phyloP scores from a whole-genome alignment of 768 basidiomycete genomes.

The Psilocybe tampanensis region DNA sequence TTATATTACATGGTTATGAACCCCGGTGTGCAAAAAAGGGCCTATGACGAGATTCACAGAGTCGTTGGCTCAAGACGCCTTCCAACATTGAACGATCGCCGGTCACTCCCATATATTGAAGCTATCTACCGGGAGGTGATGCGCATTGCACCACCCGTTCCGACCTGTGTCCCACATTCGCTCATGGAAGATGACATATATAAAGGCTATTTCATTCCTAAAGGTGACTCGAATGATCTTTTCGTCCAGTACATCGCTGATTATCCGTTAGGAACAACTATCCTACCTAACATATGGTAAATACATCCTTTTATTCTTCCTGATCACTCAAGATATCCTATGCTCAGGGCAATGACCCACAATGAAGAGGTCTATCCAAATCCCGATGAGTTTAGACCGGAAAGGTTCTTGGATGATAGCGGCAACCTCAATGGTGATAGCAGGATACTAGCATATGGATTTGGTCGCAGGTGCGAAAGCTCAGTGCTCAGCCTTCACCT shows the following conservation, averaged over 20 bases:
- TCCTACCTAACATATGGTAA: slow-evolving; percentile 22
- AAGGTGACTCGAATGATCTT: slow-evolving; percentile 6
- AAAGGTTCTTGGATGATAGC: slow-evolving; percentile 24
- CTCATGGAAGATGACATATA: slow-evolving; percentile 30
- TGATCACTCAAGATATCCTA: no score
- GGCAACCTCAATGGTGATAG: slow-evolving; percentile 12
- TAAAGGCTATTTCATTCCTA: slow-evolving; percentile 30
- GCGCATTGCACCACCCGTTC: slow-evolving; percentile 19
- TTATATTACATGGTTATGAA: slow-evolving; percentile 30
- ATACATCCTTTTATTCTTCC: no score
- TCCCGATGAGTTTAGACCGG: slow-evolving; percentile 28
- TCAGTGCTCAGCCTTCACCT: neutral
- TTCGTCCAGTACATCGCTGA: no score
- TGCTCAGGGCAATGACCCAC: slow-evolving; percentile 25
- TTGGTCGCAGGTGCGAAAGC: slow-evolving; percentile 19
- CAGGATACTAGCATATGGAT: slow-evolving; percentile 16
- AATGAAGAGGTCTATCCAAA: slow-evolving; percentile 26
- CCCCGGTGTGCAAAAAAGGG: slow-evolving; percentile 32
- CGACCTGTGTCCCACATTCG: slow-evolving; percentile 24
- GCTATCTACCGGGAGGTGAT: slow-evolving; percentile 23
- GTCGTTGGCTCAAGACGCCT: slow-evolving; percentile 32
- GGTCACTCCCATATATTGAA: slow-evolving; percentile 28
- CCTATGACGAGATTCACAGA: slow-evolving; percentile 35
- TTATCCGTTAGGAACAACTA: slow-evolving; percentile 10
- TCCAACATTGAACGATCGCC: slow-evolving; percentile 27